Base-by-base conservation (phyloP, 495 filamentous ascomycete species). In the Trichoderma gamsii region DNA sequence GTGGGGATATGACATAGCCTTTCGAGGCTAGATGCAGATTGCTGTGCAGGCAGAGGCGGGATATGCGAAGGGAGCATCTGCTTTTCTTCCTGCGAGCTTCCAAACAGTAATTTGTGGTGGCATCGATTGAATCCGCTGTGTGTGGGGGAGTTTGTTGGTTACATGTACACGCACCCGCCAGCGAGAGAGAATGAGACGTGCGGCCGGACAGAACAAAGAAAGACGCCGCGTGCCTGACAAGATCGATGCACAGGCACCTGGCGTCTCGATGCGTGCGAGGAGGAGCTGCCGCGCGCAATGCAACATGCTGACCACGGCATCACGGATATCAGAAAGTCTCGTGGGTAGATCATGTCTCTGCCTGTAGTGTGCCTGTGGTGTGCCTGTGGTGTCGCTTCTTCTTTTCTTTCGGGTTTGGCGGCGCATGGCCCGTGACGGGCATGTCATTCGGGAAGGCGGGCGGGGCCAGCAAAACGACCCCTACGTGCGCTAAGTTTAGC, bases 341-440 rank as follows among this genome's bases (percentile, higher is more conserved):
- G 56, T 61, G 56, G 27, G 27, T 61, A 32, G 25, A 61, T 32
- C 56, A 61, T 61, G 56, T 61, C 56, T 32, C 25, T 16, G 13
- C 43, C 43, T 8, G 21, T 59, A 6, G 21, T 59, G 11, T 29
- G n/a, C n/a, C n/a, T n/a, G n/a, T n/a, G n/a, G n/a, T n/a, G n/a
- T 16, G 13, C 43, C 43, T 8, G 21, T 59, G n/a, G 21, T 59
- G 11, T 29, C 23, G 13, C 4, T 18, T 61, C 27, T 61, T 32
- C n/a, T 29, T 61, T 8, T 32, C 4, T 32, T 9, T 29, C 56
- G 56, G 25, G 56, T 61, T 61, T 61, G 56, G 56, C 44, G 44
- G 44, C 56, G 56, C 56, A 32, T 13, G 56, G 56, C 56, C 56
- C 56, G 56, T 61, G 56, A 61, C 56, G 56, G 56, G n/a, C 56